Evolutionary conservation across 495 filamentous ascomycete genomes (phyloP).

Genomic region (Aspergillus sclerotioniger): DNA sequence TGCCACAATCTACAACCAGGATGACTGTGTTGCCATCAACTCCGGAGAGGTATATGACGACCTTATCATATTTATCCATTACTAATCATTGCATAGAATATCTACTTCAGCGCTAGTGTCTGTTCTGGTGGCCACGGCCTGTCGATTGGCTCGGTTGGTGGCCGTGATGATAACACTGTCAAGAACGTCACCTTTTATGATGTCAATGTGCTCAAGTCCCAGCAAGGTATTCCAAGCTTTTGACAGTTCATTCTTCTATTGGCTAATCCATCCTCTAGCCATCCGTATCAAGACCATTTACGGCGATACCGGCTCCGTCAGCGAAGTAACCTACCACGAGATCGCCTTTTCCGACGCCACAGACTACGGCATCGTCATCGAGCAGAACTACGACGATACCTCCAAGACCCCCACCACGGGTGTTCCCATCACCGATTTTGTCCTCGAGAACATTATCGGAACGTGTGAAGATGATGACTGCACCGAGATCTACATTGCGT

Average conservation of each 20-base stretch:
- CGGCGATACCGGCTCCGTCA: slow-evolving; percentile 55
- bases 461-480: slow-evolving; percentile 34
- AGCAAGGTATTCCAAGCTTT: slow-evolving; percentile 14
- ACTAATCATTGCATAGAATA: slow-evolving; percentile 29
- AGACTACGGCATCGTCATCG: slow-evolving; percentile 63
- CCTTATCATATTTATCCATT: slow-evolving; percentile 16
- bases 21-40: slow-evolving; percentile 66
- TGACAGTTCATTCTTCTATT: too few relatives aligned
- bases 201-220: slow-evolving; percentile 51
- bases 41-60: slow-evolving; percentile 41
- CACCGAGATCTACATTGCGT: slow-evolving; percentile 51
- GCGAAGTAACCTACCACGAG: slow-evolving; percentile 56
- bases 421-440: slow-evolving; percentile 57
- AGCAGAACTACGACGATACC: slow-evolving; percentile 64
- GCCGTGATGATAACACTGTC: slow-evolving; percentile 58
- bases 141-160: slow-evolving; percentile 65
- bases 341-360: slow-evolving; percentile 54
- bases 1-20: slow-evolving; percentile 59
- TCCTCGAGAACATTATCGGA: slow-evolving; percentile 49
- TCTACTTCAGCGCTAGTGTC: slow-evolving; percentile 49
- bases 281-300: slow-evolving; percentile 64
- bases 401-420: slow-evolving; percentile 58
- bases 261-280: background rate
- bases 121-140: slow-evolving; percentile 63
- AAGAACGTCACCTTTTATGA: slow-evolving; percentile 51